Evolutionary conservation across 2,329 filamentous ascomycete genomes (phyloP).

Genomic region (Rhynchosporium secalis): DNA sequence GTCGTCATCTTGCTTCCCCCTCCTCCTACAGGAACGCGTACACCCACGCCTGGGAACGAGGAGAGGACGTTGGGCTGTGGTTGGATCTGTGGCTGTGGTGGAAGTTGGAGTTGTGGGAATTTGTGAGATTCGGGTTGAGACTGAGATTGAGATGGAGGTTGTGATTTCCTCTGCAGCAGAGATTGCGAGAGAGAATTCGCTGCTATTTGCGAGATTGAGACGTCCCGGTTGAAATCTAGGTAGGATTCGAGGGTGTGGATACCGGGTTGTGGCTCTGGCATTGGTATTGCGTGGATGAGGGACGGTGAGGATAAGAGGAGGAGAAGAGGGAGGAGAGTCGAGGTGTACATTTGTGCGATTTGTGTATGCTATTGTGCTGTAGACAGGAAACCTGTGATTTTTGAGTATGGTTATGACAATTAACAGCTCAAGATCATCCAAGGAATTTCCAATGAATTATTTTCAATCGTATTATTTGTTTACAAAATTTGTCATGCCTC

Average conservation of each 20-base stretch:
- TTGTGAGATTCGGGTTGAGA: no score
- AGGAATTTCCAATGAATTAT: no score
- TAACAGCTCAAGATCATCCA: no score
- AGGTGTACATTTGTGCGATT: not conserved
- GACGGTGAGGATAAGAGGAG: not conserved
- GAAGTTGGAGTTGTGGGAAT: no score
- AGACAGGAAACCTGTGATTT: not conserved
- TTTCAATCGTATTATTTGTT: no score
- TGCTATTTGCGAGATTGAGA: not conserved
- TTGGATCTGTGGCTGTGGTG: no score
- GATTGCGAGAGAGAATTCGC: no score
- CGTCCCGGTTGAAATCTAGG: slow-evolving; percentile 3
- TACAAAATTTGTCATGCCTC: no score
- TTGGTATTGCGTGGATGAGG: not conserved
- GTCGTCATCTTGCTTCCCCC: no score
- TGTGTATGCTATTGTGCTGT: not conserved
- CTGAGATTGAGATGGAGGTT: no score
- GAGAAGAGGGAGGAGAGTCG: not conserved
- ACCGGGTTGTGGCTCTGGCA: not conserved
- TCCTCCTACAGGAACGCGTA: not conserved
- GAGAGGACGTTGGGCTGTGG: not conserved
- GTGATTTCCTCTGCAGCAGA: no score
- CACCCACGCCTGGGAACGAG: not conserved
- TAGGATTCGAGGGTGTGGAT: not conserved
- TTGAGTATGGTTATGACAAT: no score